Conservation (phyloP, 1,139 yeast species). For the Yamadazyma dushanensis region DNA sequence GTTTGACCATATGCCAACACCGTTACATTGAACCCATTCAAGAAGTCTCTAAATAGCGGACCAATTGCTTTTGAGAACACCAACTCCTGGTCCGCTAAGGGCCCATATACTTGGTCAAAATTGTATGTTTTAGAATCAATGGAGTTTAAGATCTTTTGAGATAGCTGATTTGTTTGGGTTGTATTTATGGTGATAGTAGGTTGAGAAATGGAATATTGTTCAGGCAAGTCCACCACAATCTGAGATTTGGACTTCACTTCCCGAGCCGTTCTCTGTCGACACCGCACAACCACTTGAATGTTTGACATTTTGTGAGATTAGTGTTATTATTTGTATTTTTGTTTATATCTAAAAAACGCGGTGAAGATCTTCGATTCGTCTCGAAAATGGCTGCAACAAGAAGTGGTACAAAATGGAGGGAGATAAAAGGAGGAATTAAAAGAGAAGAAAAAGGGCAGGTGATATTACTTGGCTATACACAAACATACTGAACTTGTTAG, state of each 20-base stretch:
- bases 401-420: not conserved
- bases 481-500: too few relatives aligned
- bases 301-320: constrained; percentile 32
- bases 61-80: constrained; percentile 63
- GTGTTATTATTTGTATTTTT: constrained; percentile 2
- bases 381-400: too few relatives aligned
- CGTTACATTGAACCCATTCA: constrained; percentile 75
- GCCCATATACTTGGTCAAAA: constrained; percentile 76
- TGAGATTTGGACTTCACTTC: constrained; percentile 74
- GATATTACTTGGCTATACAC: too few relatives aligned
- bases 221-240: constrained; percentile 66
- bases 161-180: constrained; percentile 13
- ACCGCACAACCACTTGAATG: constrained; percentile 84
- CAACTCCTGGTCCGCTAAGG: constrained; percentile 62
- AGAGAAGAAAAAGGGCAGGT: too few relatives aligned
- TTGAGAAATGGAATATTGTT: constrained; percentile 35
- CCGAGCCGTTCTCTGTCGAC: constrained; percentile 76
- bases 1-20: constrained; percentile 89
- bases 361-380: not conserved
- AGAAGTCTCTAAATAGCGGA: constrained; percentile 63
- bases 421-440: too few relatives aligned
- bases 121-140: constrained; percentile 49
- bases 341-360: constrained; percentile 1
- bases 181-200: constrained; percentile 44
- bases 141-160: constrained; percentile 17